Conservation (phyloP, 2,329 filamentous ascomycete species). For the Annulohypoxylon truncatum region DNA sequence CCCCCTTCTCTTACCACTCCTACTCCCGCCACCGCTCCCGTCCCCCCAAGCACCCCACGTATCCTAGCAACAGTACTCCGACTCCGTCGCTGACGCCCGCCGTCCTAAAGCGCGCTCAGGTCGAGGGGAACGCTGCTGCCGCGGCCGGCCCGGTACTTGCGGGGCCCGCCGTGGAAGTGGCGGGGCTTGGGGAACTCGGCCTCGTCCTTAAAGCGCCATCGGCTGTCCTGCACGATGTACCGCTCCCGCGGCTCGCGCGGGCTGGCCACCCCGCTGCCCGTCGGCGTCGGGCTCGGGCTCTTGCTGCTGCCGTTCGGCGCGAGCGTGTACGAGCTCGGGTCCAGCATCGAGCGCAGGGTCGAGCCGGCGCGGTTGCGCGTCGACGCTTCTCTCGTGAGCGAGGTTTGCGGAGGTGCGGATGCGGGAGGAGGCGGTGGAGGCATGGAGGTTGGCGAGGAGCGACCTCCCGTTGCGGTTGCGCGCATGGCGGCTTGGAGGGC, state of each 20-base stretch:
- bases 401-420: slow-evolving; percentile 53
- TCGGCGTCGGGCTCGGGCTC: slow-evolving; percentile 60
- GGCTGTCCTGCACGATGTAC: slow-evolving; percentile 76
- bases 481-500: slow-evolving; percentile 57
- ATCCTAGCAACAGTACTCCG: neutral
- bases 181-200: slow-evolving; percentile 85
- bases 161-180: slow-evolving; percentile 78
- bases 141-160: slow-evolving; percentile 87
- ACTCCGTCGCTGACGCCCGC: slow-evolving; percentile 6
- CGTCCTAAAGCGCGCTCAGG: slow-evolving; percentile 67
- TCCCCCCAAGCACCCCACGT: neutral
- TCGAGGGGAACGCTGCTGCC: slow-evolving; percentile 95
- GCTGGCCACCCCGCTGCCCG: slow-evolving; percentile 50
- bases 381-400: slow-evolving; percentile 39
- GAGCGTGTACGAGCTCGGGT: slow-evolving; percentile 81
- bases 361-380: slow-evolving; percentile 56
- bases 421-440: slow-evolving; percentile 55
- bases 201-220: slow-evolving; percentile 91
- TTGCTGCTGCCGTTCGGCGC: slow-evolving; percentile 67
- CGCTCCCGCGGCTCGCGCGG: slow-evolving; percentile 50
- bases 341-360: slow-evolving; percentile 72
- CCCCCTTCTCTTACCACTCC: neutral
- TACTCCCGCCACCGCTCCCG: neutral
- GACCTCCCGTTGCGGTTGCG: slow-evolving; percentile 51
- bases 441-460: slow-evolving; percentile 50